Evolutionary conservation across 768 basidiomycete genomes (phyloP), one percentile per base, ranked within the genome.

Genomic region (Dioszegia crocea): DNA sequence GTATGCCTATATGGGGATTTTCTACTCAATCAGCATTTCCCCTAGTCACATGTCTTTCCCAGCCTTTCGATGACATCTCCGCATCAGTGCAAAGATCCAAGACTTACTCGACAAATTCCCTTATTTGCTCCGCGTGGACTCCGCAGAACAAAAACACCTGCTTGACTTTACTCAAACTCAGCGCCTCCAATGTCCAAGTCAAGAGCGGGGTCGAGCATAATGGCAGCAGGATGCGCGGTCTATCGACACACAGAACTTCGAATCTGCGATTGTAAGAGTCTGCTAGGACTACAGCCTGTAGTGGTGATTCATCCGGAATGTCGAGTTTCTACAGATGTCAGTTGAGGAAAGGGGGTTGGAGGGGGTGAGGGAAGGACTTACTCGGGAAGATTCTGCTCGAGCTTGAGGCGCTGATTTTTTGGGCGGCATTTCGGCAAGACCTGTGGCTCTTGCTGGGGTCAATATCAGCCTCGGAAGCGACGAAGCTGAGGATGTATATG

Each of bases 231-330:
- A 90, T 91, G 77, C 93, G 84, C 62, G 93, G 93, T 78, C 85
- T 88, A 73, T 85, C 84, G 33, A 84, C 82, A 38, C 91, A 93
- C n/a, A 96, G 82, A 19, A 92, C 93, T 57, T 87, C 83, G 73
- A 97, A 94, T 56, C 91, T 84, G 70, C 86, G 88, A 81, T 96
- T 93, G 80, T 93, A 96, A 65, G 90, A 92, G 75, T 99, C 94
- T 11, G 94, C 91, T 40, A 99, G 86, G 43, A 99, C 85, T 56
- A 98, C 88, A 17, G 94, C 94, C 71, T 98, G 93, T 0, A 98
- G 80, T 19, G 89, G 85, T 50, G 96, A 88, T 53, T 92, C 89
- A 30, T 79, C 75, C 26, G 67, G 64, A 2, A 56, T 58, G 49
- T 73, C 71, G 4, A 56, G 58, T 63, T 73, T 73, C 71, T 73